Base-by-base conservation (phyloP, 495 filamentous ascomycete species). In the Podospora appendiculata region DNA sequence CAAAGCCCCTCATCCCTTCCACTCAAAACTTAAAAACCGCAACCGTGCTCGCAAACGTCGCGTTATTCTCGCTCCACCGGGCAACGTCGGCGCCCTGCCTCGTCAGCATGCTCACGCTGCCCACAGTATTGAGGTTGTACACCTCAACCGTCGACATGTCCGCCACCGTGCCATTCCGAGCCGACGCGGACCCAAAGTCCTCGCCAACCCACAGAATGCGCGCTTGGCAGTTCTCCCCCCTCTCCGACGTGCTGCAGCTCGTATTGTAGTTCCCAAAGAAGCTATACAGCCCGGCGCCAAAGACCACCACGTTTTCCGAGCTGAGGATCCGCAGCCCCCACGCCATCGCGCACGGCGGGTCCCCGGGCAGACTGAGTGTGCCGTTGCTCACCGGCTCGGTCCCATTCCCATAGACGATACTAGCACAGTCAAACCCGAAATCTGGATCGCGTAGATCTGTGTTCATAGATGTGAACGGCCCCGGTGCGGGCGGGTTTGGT, bases 201-300 rank as follows among this genome's bases (percentile, higher is more conserved):
- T 25, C 25, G 7, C 48, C 58, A 18, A 63, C 53, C 50, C 42
- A 59, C 14, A 64, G 55, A 69, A 95, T 92, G 58, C 87, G 83
- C 46, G 84, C 77, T 72, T 96, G 91, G 70, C 92, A 96, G 50
- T 79, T 83, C 63, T 93, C 80, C n/a, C 76, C 75, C 1, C 67
- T 60, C 10, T 66, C 72, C 17, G 64, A 63, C 19, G 70, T 72
- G 46, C 94, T 77, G 59, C 91, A 96, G 19, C 68, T 74, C 58
- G 92, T 88, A n/a, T 69, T 74, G 67, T 89, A 91, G 70, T 90
- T 90, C 56, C 84, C 81, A 67, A 92, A 94, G 77, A 92, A 94
- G 51, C 78, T 84, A 74, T 94, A 94, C 44, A 90, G 62, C 11
- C 89, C 89, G 3, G 82, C 84, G 41, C 89, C 88, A 58, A 86